Evolutionary conservation across 306 rosid genomes (phyloP), one percentile per base, ranked within the genome.

Genomic region (Castanospermum australe): DNA sequence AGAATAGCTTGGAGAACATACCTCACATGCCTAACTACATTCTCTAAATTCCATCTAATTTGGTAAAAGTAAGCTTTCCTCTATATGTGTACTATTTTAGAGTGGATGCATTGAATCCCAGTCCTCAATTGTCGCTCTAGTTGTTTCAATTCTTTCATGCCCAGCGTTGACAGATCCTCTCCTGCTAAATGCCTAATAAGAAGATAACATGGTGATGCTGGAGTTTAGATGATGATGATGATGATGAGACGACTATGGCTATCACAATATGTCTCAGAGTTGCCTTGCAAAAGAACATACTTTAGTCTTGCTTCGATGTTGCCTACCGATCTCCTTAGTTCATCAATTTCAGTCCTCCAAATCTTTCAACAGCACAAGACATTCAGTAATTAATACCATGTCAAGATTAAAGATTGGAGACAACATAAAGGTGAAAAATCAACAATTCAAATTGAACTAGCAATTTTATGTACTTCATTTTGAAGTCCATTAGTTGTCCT

Each of bases 91-190:
- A 84, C 91, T 87, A 56, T 85, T 72, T 17, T 67, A 63, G 88
- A 32, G 39, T 79, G 84, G 45, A 89, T 45, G 22, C 87, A 87
- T 50, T 89, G 87, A 52, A 83, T 56, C 14, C 87, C 89, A 1
- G 59, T 61, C 50, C 63, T 89, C 45, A 83, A 50, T 52, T 89
- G 93, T 38, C 85, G 76, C 60, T 89, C 93, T 0, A 87, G 55
- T 81, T 85, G 85, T 39, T 78, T 85, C 38, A 89, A 35, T 68
- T 89, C 93, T 80, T 76, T 86, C 69, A 87, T 3, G 10, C 84
- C 84, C 75, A 89, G 72, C n/a, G 3, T 18, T 36, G 73, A 82
- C 1, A 89, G 80, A 84, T 87, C 90, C 48, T 85, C 89, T 54
- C 89, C 93, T 44, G 13, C 79, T 71, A 85, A 81, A 68, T 89